These are phyloP conservation scores for Striga asiatica DNA, from an alignment of 257 asterid species.

Conservation along the genomic window DNA sequence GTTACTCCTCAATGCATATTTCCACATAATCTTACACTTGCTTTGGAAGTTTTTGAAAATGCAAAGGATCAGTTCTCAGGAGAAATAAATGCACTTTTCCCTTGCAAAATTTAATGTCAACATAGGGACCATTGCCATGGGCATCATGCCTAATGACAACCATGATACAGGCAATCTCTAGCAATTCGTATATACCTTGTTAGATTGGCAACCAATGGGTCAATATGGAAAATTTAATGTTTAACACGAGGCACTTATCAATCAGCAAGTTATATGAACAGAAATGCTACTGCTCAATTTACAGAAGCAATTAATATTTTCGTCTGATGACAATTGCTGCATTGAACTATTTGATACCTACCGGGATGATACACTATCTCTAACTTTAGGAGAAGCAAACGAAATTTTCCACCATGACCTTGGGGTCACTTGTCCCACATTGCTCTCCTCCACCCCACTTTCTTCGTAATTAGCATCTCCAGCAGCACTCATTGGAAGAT, in stretches of 20 bases:
- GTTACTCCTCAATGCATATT: neutral
- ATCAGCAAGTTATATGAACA: neutral
- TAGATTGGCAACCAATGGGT: neutral
- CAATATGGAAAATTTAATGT: neutral
- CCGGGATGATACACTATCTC: conserved; percentile 51
- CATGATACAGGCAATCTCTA: conserved; percentile 1
- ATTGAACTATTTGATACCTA: conserved; percentile 23
- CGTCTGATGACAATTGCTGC: conserved; percentile 8
- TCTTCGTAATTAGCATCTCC: conserved; percentile 36
- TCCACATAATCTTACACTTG: neutral
- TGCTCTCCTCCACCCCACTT: conserved; percentile 24
- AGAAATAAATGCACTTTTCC: neutral
- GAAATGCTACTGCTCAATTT: conserved; percentile 2
- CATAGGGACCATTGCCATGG: neutral
- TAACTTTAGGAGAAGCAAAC: conserved; percentile 79
- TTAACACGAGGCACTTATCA: neutral
- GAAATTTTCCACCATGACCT: conserved; percentile 94
- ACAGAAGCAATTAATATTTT: neutral
- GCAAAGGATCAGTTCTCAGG: neutral
- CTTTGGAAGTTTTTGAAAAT: neutral
- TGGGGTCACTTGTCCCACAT: conserved; percentile 22
- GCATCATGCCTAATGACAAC: neutral
- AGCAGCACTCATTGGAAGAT: conserved; percentile 42
- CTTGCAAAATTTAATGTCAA: neutral
- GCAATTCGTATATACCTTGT: neutral